Evolutionary conservation across 169 alveolate genomes (phyloP), one percentile per base, ranked within the genome.

Genomic region (Plasmodium inui): DNA sequence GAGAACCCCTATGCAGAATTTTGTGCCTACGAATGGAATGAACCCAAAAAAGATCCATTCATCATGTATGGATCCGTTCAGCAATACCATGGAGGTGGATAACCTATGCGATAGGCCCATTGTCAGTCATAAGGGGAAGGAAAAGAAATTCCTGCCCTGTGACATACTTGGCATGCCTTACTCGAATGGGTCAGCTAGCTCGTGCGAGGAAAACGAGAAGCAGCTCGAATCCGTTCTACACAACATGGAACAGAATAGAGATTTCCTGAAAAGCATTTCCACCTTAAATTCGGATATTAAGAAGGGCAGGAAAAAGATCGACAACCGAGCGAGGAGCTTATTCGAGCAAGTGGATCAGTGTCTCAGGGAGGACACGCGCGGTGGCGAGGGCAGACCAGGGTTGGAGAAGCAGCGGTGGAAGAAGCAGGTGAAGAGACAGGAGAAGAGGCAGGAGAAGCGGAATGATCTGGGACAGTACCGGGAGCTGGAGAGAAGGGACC

Each of bases 231-330:
- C 22, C 26, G 39, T 67, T 61, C 26, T 83, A 39, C 19, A 70
- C 30, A 83, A 83, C 17, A 83, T 83, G 17, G 74, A 61, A 19
- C 39, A 67, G 73, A 83, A 83, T 70, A 83, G 34, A 34, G 19
- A 83, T 19, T 30, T 83, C 50, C 41, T 83, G 46, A 83, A 83
- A 67, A 57, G 46, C 22, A 70, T 83, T 32, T 83, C 92, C 50
- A 12, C 32, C 26, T 81, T 37, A 53, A 19, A 53, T 53, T 30
- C 30, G 74, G 46, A 50, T 67, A 67, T 61, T n/a, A 61, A 83
- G 73, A 83, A 19, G 73, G 50, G 37, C 4, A 44, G 30, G 67
- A 80, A 80, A 70, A 57, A 26, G 30, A 34, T 39, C 4, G 92
- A 83, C 71, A 83, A 50, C 1, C 70, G 71, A 41, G 92, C 92